Conservation (phyloP, 257 asterid species). For the Salvia hispanica region DNA sequence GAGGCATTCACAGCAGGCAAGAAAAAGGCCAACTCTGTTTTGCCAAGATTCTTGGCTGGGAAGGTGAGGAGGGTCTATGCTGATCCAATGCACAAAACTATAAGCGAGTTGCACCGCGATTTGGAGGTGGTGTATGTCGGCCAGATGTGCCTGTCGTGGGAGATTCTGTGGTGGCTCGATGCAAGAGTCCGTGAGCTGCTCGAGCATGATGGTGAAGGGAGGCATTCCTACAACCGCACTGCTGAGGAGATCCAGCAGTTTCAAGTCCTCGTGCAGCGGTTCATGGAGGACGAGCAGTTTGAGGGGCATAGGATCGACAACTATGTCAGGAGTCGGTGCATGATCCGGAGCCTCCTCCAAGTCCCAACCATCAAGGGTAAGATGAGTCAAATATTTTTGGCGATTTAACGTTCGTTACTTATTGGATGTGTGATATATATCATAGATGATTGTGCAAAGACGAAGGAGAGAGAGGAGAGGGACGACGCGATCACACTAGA, state of each 20-base stretch:
- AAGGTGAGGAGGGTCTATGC: conserved; percentile 61
- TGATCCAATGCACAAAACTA: conserved; percentile 63
- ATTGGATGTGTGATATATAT: too few relatives aligned
- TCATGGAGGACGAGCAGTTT: conserved; percentile 73
- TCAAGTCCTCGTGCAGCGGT: conserved; percentile 77
- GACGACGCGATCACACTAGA: conserved; percentile 47
- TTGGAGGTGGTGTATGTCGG: conserved; percentile 77
- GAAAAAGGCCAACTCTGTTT: conserved; percentile 32
- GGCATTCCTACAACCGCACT: conserved; percentile 57
- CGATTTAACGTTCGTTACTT: too few relatives aligned
- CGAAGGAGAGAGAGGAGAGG: conserved; percentile 49
- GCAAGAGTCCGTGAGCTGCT: conserved; percentile 51
- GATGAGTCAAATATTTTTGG: too few relatives aligned
- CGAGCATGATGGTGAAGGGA: conserved; percentile 40
- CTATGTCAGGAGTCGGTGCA: conserved; percentile 59
- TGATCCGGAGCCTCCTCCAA: conserved; percentile 62
- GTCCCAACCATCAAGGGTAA: conserved; percentile 71
- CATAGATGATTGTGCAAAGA: conserved; percentile 69
- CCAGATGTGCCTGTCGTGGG: conserved; percentile 79
- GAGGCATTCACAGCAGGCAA: conserved; percentile 43
- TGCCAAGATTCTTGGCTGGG: conserved; percentile 46
- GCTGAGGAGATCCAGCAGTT: conserved; percentile 78
- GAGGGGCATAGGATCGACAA: conserved; percentile 62
- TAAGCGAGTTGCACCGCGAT: conserved; percentile 52
- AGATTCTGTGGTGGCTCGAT: conserved; percentile 67